Evolutionary conservation across 2,329 filamentous ascomycete genomes (phyloP).

Genomic region (Neofusicoccum laricinum): DNA sequence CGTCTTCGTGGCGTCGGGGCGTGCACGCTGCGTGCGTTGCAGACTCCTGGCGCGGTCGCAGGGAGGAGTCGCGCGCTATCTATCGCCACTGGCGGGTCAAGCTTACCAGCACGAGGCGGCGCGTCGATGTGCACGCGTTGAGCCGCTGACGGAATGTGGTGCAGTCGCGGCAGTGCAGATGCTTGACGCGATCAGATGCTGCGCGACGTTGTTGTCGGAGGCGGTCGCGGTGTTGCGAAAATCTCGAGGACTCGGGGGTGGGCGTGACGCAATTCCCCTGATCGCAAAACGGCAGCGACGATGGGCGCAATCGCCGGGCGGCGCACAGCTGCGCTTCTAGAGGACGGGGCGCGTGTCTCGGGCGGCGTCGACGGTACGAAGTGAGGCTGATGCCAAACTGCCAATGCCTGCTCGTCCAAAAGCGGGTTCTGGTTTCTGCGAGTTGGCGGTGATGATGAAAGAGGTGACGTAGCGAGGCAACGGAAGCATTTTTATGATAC

Average conservation of each 20-base stretch:
- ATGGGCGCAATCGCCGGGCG: conserved; percentile 14
- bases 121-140: conserved; percentile 4
- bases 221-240: conserved; percentile 14
- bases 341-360: conserved; percentile 2
- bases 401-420: conserved; percentile 17
- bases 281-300: conserved; percentile 13
- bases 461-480: conserved; percentile 17
- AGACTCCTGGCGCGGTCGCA: conserved; percentile 15
- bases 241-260: conserved; percentile 14
- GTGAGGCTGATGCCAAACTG: conserved; percentile 17
- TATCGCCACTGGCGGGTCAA: conserved; percentile 13
- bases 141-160: not conserved
- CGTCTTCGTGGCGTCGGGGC: not conserved
- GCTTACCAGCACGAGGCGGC: conserved; percentile 13
- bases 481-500: conserved; percentile 17
- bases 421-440: conserved; percentile 15
- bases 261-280: conserved; percentile 17
- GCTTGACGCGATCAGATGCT: conserved; percentile 2
- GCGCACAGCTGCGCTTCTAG: conserved; percentile 12
- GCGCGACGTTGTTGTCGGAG: not conserved
- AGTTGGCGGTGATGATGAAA: conserved; percentile 18
- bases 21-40: not conserved
- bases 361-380: conserved; percentile 15
- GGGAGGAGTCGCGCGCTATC: conserved; percentile 15
- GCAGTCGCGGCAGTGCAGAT: not conserved